phyloP scores from a whole-genome alignment of 2,329 filamentous ascomycete genomes.

The Pseudogymnoascus sp. region DNA sequence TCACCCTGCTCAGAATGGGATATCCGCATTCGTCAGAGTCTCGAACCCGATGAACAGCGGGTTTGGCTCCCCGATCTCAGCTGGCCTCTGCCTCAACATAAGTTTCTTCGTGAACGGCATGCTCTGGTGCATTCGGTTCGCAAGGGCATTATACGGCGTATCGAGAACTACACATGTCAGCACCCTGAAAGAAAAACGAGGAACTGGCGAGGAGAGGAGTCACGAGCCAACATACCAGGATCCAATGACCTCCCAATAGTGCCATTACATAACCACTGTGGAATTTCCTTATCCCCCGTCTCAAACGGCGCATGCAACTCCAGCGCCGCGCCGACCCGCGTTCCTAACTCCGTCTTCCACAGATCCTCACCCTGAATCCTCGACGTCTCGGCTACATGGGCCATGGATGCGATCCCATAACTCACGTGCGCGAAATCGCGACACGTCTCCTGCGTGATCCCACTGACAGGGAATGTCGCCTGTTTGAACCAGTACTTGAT shows the following conservation, averaged over 20 bases:
- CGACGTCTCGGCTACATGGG: constrained; percentile 27
- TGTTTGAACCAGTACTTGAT: constrained; percentile 17
- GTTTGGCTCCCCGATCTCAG: constrained; percentile 14
- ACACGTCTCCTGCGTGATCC: constrained; percentile 26
- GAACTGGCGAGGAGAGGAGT: neutral
- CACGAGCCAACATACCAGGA: neutral
- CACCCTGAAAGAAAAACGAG: neutral
- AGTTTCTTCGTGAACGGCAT: constrained; percentile 24
- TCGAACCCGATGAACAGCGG: constrained; percentile 15
- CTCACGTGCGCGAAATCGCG: constrained; percentile 27
- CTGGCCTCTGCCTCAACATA: constrained; percentile 19
- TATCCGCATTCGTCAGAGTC: constrained; percentile 13
- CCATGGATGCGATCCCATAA: constrained; percentile 25
- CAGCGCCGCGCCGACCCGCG: constrained; percentile 20
- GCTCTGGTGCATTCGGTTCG: constrained; percentile 16
- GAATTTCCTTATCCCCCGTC: constrained; percentile 13
- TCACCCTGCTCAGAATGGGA: neutral
- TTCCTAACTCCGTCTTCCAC: constrained; percentile 20
- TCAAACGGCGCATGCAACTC: constrained; percentile 10
- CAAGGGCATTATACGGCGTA: constrained; percentile 25
- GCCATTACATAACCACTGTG: constrained; percentile 21
- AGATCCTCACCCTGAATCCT: constrained; percentile 26
- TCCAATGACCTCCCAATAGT: constrained; percentile 15
- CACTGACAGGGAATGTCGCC: constrained; percentile 13
- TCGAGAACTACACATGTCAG: constrained; percentile 20